These are phyloP conservation scores for Pseudevernia furfuracea DNA, from an alignment of 495 filamentous ascomycete species.

Conservation along the genomic window DNA sequence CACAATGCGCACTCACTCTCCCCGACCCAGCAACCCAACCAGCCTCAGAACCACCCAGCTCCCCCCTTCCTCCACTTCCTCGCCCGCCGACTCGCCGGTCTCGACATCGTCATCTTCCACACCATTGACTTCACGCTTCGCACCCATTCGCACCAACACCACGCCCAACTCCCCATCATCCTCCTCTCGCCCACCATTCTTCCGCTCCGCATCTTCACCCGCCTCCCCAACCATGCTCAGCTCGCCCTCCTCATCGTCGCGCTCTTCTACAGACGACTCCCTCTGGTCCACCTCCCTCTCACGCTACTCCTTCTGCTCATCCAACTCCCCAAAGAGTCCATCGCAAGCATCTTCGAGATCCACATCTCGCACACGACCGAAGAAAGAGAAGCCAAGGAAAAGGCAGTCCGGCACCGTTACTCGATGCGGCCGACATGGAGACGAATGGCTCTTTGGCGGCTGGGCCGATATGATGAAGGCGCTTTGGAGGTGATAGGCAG, in stretches of 20 bases:
- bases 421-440: constrained; percentile 16
- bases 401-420: neutral
- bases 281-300: constrained; percentile 18
- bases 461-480: constrained; percentile 12
- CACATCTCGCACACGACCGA: neutral
- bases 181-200: neutral
- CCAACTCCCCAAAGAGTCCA: neutral
- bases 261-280: constrained; percentile 9
- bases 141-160: neutral
- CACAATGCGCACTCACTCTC: constrained; percentile 6
- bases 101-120: constrained; percentile 8
- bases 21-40: constrained; percentile 5
- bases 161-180: neutral
- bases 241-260: neutral
- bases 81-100: constrained; percentile 4
- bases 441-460: constrained; percentile 19
- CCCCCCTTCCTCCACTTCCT: constrained; percentile 13
- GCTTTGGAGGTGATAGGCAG: constrained; percentile 5
- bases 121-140: constrained; percentile 3
- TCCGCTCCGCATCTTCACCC: neutral
- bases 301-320: constrained; percentile 19
- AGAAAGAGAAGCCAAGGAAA: neutral
- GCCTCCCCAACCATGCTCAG: neutral
- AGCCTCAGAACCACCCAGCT: constrained; percentile 17
- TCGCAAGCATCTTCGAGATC: neutral